Evolutionary conservation across 2,329 filamentous ascomycete genomes (phyloP).

Genomic region (Aspergillus tanneri): DNA sequence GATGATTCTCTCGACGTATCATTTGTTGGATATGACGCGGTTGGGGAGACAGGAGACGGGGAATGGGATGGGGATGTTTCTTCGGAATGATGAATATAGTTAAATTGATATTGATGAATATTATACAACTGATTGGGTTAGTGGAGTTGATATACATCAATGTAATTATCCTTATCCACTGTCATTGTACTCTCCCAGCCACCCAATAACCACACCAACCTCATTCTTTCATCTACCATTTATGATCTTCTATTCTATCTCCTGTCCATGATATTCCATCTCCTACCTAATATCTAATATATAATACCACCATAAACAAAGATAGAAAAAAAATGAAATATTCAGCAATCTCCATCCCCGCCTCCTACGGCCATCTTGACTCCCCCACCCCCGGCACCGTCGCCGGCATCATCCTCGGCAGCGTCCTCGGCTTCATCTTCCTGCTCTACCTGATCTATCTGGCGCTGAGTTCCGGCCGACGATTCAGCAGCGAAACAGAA

Average conservation of each 20-base stretch:
- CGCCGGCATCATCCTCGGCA: constrained; percentile 57
- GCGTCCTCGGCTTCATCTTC: constrained; percentile 53
- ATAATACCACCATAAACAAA: no score
- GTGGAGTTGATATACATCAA: no score
- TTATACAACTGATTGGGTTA: no score
- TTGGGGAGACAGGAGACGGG: constrained; percentile 22
- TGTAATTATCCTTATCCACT: no score
- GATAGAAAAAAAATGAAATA: constrained; percentile 10
- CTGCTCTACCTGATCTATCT: constrained; percentile 55
- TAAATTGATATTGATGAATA: no score
- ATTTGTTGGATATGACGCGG: constrained; percentile 23
- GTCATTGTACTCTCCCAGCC: no score
- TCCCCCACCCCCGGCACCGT: constrained; percentile 57
- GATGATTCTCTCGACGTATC: constrained; percentile 19
- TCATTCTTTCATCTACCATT: no score
- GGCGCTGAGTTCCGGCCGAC: constrained; percentile 47
- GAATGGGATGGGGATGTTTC: constrained; percentile 20
- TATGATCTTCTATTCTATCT: no score
- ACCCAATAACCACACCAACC: no score
- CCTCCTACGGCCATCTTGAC: constrained; percentile 58
- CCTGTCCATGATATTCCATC: no score
- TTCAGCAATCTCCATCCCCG: constrained; percentile 54
- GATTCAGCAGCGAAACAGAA: constrained; percentile 25
- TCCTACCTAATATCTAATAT: background rate
- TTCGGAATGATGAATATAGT: constrained; percentile 9